phyloP scores from a whole-genome alignment of 345 rosid genomes.

The Gossypium herbaceum region DNA sequence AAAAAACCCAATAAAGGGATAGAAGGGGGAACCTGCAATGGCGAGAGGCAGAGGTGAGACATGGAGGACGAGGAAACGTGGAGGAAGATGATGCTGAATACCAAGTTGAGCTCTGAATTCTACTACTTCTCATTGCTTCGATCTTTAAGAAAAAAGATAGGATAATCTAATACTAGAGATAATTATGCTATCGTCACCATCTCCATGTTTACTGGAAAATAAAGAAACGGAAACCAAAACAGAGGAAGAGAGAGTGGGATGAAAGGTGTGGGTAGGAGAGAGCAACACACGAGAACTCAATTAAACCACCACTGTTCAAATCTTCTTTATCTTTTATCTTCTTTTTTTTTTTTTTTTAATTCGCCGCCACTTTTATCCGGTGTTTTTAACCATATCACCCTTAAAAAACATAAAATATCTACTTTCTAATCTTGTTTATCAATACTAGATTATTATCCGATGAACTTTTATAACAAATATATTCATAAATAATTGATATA shows the following conservation, averaged over 20 bases:
- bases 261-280: slow-evolving; percentile 6
- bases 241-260: not conserved
- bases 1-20: slow-evolving; percentile 11
- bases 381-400: too few relatives aligned
- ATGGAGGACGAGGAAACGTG: slow-evolving; percentile 32
- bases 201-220: slow-evolving; percentile 12
- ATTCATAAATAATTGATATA: too few relatives aligned
- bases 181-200: not conserved
- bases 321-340: too few relatives aligned
- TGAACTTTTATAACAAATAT: too few relatives aligned
- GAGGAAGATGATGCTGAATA: slow-evolving; percentile 44
- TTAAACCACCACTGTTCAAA: too few relatives aligned
- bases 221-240: not conserved
- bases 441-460: too few relatives aligned
- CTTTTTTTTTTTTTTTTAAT: too few relatives aligned
- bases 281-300: not conserved
- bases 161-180: too few relatives aligned
- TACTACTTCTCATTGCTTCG: slow-evolving; percentile 6
- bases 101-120: slow-evolving; percentile 21
- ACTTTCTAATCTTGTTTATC: too few relatives aligned
- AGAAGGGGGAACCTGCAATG: slow-evolving; percentile 23
- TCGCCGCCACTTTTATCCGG: too few relatives aligned
- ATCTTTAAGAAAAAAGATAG: too few relatives aligned
- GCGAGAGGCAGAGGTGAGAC: slow-evolving; percentile 25
- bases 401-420: too few relatives aligned